phyloP scores from a whole-genome alignment of 257 asterid genomes.

The Ajuga chamaepitys region DNA sequence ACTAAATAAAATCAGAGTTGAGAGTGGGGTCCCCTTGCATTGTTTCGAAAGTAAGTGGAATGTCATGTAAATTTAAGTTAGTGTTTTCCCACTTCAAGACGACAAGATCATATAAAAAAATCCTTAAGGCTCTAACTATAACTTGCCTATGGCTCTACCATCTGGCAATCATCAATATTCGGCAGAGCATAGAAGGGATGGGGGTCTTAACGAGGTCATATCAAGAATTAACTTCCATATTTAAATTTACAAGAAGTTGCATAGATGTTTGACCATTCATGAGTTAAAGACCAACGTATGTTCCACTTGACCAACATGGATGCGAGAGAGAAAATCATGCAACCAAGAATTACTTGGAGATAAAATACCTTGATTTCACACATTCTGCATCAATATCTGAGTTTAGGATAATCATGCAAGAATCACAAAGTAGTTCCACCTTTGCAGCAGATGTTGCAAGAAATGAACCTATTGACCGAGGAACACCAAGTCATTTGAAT shows the following conservation, averaged over 20 bases:
- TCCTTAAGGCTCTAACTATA: not conserved
- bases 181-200: not conserved
- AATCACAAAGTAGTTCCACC: constrained; percentile 78
- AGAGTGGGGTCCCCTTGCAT: not conserved
- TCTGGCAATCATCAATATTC: not conserved
- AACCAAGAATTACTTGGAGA: not conserved
- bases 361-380: constrained; percentile 40
- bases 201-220: not conserved
- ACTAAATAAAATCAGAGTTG: not conserved
- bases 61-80: constrained; percentile 4
- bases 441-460: constrained; percentile 73
- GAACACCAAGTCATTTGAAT: constrained; percentile 8
- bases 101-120: constrained; percentile 6
- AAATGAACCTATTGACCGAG: constrained; percentile 54
- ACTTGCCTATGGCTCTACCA: not conserved
- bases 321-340: not conserved
- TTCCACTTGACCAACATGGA: constrained; percentile 7
- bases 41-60: constrained; percentile 6
- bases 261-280: not conserved
- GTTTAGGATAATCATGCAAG: constrained; percentile 56
- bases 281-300: not conserved
- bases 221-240: constrained; percentile 9
- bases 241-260: constrained; percentile 1
- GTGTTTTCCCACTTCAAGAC: constrained; percentile 2
- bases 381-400: constrained; percentile 51